These are phyloP conservation scores for Brettanomyces nanus DNA, from an alignment of 805 yeast genomes.

Conservation along the genomic window DNA sequence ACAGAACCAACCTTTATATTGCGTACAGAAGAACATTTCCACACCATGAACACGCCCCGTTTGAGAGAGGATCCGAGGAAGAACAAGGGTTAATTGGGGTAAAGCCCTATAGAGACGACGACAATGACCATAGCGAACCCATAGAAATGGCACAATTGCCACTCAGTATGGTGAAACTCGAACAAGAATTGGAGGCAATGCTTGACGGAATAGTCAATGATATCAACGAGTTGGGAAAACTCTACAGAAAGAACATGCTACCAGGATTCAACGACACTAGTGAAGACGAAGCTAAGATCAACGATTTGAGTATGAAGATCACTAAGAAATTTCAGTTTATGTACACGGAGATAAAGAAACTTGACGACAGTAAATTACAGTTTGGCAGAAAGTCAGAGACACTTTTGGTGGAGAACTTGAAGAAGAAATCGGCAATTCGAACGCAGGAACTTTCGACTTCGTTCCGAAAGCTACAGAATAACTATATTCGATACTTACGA, in stretches of 20 bases:
- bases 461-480: slow-evolving; percentile 82
- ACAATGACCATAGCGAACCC: slow-evolving; percentile 7
- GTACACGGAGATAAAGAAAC: slow-evolving; percentile 65
- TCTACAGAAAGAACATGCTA: slow-evolving; percentile 74
- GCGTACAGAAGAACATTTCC: slow-evolving; percentile 89
- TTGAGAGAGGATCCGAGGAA: slow-evolving; percentile 39
- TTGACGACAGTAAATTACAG: slow-evolving; percentile 32
- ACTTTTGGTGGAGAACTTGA: slow-evolving; percentile 67
- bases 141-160: slow-evolving; percentile 63
- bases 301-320: slow-evolving; percentile 63
- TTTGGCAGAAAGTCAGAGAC: slow-evolving; percentile 39
- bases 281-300: slow-evolving; percentile 69
- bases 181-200: slow-evolving; percentile 61
- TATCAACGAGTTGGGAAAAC: slow-evolving; percentile 51
- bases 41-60: slow-evolving; percentile 31
- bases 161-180: slow-evolving; percentile 70
- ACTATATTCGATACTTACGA: slow-evolving; percentile 74
- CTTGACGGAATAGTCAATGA: slow-evolving; percentile 43
- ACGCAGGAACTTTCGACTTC: slow-evolving; percentile 72
- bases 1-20: slow-evolving; percentile 83
- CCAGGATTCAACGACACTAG: slow-evolving; percentile 84
- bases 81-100: slow-evolving; percentile 49
- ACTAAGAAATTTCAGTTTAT: slow-evolving; percentile 73
- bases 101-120: slow-evolving; percentile 16
- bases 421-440: slow-evolving; percentile 75